A percentile compares a stretch with the other conserved stretches of the same genome.
phyloP scores from a whole-genome alignment of 768 basidiomycete genomes.

The Xerocomellus amylosporus region DNA sequence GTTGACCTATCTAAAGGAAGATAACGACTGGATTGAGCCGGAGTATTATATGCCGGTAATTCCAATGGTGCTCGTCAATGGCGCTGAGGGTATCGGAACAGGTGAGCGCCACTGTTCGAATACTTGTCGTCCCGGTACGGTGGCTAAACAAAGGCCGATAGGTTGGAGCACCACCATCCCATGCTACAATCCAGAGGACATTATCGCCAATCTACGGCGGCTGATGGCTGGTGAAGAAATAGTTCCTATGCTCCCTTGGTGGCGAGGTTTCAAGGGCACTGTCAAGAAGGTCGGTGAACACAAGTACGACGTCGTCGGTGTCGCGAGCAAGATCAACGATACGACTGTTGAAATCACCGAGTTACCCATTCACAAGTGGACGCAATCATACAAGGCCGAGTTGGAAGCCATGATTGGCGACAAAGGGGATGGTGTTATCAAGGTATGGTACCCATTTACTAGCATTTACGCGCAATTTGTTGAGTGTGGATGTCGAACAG shows the following conservation, averaged over 20 bases:
- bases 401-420: slow-evolving; percentile 87
- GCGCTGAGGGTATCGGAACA: slow-evolving; percentile 96
- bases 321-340: slow-evolving; percentile 72
- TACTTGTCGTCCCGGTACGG: neutral
- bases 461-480: neutral
- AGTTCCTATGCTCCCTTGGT: slow-evolving; percentile 92
- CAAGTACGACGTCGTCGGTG: slow-evolving; percentile 80
- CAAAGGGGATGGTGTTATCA: slow-evolving; percentile 77
- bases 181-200: slow-evolving; percentile 87
- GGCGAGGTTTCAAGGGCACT: slow-evolving; percentile 90
- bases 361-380: slow-evolving; percentile 94
- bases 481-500: slow-evolving; percentile 39
- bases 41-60: slow-evolving; percentile 91
- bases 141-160: slow-evolving; percentile 26
- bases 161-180: slow-evolving; percentile 96
- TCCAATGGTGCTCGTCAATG: slow-evolving; percentile 88
- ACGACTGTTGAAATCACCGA: slow-evolving; percentile 95
- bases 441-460: slow-evolving; percentile 45
- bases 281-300: slow-evolving; percentile 80
- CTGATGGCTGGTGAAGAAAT: slow-evolving; percentile 84
- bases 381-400: slow-evolving; percentile 86
- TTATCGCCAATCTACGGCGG: slow-evolving; percentile 82
- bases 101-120: slow-evolving; percentile 45
- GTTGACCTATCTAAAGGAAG: slow-evolving; percentile 82
- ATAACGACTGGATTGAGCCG: slow-evolving; percentile 84